Conservation (phyloP, 805 yeast genomes). For the Nakazawaea pomicola region DNA sequence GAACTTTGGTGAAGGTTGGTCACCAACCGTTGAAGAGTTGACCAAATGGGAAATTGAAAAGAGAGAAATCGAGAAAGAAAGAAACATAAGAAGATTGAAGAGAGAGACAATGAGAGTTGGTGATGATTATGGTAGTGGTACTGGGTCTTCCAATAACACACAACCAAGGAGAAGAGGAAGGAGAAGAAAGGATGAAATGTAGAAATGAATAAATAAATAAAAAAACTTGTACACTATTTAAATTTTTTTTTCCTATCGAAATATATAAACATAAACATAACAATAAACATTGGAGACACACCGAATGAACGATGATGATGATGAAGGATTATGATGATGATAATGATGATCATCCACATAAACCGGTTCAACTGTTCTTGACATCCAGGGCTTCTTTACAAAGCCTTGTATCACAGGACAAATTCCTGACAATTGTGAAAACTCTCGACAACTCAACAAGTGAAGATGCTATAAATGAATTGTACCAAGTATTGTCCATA, state of each 20-base stretch:
- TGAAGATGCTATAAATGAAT: background rate
- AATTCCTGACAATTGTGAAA: slow-evolving; percentile 2
- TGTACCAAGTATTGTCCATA: background rate
- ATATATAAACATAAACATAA: background rate
- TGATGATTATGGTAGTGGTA: slow-evolving; percentile 30
- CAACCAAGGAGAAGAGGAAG: slow-evolving; percentile 24
- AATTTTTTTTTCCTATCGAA: background rate
- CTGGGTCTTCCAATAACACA: background rate
- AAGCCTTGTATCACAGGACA: slow-evolving; percentile 3
- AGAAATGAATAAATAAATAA: background rate
- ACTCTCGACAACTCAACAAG: background rate
- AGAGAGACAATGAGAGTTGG: slow-evolving; percentile 81
- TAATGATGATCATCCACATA: too few relatives aligned
- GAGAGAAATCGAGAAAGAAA: slow-evolving; percentile 90
- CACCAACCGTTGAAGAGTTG: slow-evolving; percentile 80
- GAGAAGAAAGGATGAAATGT: slow-evolving; percentile 28
- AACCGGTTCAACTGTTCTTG: slow-evolving; percentile 11
- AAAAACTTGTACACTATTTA: background rate
- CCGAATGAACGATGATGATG: slow-evolving; percentile 24
- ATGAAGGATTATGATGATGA: slow-evolving; percentile 26
- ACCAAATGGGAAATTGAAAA: slow-evolving; percentile 92
- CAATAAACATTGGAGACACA: background rate
- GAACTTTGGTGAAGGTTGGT: slow-evolving; percentile 78
- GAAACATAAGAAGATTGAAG: slow-evolving; percentile 86
- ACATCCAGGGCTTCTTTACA: slow-evolving; percentile 10